Evolutionary conservation across 139 green algal genomes (phyloP), one percentile per base, ranked within the genome.

Genomic region (Coelastrella sp.): DNA sequence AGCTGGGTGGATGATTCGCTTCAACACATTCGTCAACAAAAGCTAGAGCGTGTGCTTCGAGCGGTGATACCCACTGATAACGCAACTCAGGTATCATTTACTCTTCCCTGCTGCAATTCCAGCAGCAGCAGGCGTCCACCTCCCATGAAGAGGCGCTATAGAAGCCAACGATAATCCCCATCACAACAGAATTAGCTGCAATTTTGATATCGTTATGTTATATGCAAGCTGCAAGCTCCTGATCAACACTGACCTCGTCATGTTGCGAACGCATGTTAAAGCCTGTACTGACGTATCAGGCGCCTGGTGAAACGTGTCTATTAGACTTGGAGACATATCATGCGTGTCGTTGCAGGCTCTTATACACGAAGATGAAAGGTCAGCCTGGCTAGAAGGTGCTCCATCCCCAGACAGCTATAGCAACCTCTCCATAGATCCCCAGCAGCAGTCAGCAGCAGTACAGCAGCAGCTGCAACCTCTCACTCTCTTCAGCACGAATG

Each of bases 401-500:
- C 40, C 40, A 3, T 5, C 80, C 67, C 30, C 79, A 80, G 71
- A 82, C 59, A 37, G 51, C 21, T 64, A n/a, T 32, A 45, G n/a
- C 23, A 40, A 30, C 37, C 9, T 76, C 15, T 11, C 59, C 23
- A 38, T 50, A 0, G 25, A 45, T 25, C 15, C 64, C 7, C 4
- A 15, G 34, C 25, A 76, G 3, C 57, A n/a, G 27, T 38, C n/a
- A 23, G 27, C 71, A 13, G 51, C 23, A 27, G 21, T n/a, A 8
- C 48, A 38, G 27, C 11, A 64, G 9, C 15, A 77, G 63, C 37
- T 94, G 35, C 40, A 71, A 17, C 85, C 35, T n/a, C 51, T 97
- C 1, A 92, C 74, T 37, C 90, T 98, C 25, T 98, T 98, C 84
- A 93, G 89, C 40, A 74, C 91, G 17, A 99, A 99, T 82, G 97